Evolutionary conservation across 2,329 filamentous ascomycete genomes (phyloP).

Genomic region (Fusarium sp.): DNA sequence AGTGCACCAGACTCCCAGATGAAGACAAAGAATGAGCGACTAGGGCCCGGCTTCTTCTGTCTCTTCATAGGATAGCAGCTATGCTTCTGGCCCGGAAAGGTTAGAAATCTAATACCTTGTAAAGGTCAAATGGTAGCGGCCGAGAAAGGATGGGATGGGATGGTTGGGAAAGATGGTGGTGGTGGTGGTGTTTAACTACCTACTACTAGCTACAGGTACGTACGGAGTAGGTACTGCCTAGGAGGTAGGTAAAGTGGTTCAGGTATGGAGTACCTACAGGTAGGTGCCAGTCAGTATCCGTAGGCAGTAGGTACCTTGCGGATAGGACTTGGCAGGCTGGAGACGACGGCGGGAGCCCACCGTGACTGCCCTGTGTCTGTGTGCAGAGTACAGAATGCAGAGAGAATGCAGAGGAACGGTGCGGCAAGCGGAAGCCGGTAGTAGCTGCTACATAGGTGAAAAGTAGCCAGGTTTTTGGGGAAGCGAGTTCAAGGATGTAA

Average conservation of each 20-base stretch:
- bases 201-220: not conserved
- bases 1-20: conserved; percentile 18
- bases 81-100: conserved; percentile 31
- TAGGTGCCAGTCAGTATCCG: not conserved
- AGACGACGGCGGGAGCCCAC: conserved; percentile 36
- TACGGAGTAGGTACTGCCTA: not conserved
- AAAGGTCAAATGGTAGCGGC: conserved; percentile 34
- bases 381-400: conserved; percentile 9
- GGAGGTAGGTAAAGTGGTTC: conserved; percentile 22
- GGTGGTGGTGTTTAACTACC: conserved; percentile 40
- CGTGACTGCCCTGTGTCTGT: conserved; percentile 21
- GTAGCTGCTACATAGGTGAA: conserved; percentile 19
- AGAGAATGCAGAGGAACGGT: conserved; percentile 21
- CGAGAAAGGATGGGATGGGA: conserved; percentile 38
- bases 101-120: conserved; percentile 27
- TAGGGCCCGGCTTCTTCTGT: conserved; percentile 18
- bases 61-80: conserved; percentile 31
- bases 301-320: not conserved
- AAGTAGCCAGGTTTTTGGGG: conserved; percentile 33
- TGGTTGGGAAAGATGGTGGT: conserved; percentile 28
- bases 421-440: conserved; percentile 23
- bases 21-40: conserved; percentile 36
- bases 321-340: conserved; percentile 6
- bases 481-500: conserved; percentile 11
- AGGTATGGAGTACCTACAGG: conserved; percentile 17